Evolutionary conservation across 495 filamentous ascomycete genomes (phyloP).

Genomic region (Bacidia gigantensis): DNA sequence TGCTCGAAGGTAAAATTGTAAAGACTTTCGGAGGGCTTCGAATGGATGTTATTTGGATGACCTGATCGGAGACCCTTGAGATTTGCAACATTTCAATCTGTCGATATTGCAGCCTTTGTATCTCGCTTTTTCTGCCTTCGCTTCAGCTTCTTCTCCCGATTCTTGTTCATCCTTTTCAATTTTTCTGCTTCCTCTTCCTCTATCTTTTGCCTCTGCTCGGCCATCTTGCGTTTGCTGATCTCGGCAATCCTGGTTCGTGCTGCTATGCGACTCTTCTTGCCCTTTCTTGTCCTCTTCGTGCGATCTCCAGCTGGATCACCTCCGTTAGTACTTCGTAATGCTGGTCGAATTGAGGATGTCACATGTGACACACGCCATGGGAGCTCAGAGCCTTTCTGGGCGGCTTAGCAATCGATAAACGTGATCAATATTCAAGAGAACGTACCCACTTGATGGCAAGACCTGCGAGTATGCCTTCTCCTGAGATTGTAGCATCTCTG

Average conservation of each 20-base stretch:
- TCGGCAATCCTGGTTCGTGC: constrained; percentile 1
- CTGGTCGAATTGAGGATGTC: neutral
- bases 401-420: neutral
- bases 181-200: constrained; percentile 10
- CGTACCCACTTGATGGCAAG: constrained; percentile 11
- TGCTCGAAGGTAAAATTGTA: too few species aligned
- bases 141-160: constrained; percentile 18
- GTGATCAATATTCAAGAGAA: neutral
- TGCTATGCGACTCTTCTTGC: constrained; percentile 17
- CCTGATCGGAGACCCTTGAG: too few species aligned
- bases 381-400: constrained; percentile 7
- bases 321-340: neutral
- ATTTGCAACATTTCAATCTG: too few species aligned
- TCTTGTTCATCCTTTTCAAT: constrained; percentile 14
- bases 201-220: neutral
- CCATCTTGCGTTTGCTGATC: neutral
- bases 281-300: constrained; percentile 7
- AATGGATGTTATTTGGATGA: too few species aligned
- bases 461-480: neutral
- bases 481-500: constrained; percentile 6
- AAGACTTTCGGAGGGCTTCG: too few species aligned
- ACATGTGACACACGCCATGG: constrained; percentile 10
- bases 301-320: constrained; percentile 15
- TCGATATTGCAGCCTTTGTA: neutral
- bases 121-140: constrained; percentile 13